These are phyloP conservation scores for Silene latifolia DNA, from an alignment of 148 eudicot genomes.

Conservation along the genomic window DNA sequence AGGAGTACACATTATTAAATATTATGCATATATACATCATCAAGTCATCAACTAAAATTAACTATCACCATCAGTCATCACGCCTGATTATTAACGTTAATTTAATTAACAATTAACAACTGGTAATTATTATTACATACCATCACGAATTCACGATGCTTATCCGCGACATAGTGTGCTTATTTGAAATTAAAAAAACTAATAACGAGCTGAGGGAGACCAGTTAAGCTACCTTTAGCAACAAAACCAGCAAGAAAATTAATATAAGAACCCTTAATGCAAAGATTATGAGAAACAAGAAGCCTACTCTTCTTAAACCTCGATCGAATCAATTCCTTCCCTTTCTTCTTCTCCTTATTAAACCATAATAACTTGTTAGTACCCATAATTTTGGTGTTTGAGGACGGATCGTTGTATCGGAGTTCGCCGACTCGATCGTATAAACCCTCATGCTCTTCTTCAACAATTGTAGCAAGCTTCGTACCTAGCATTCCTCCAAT, in stretches of 20 bases:
- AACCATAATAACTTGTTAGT: conserved; percentile 18
- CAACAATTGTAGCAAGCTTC: conserved; percentile 26
- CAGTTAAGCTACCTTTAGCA: conserved; percentile 32
- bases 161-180: too few species aligned
- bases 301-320: conserved; percentile 26
- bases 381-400: not conserved
- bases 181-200: too few species aligned
- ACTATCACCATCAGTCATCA: not conserved
- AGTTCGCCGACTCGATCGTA: not conserved
- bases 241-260: conserved; percentile 31
- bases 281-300: conserved; percentile 25
- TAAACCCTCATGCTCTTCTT: conserved; percentile 21
- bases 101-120: too few species aligned
- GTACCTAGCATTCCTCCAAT: conserved; percentile 27
- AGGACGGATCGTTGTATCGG: not conserved
- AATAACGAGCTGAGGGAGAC: conserved; percentile 22
- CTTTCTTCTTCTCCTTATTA: conserved; percentile 17
- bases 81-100: too few species aligned
- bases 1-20: too few species aligned
- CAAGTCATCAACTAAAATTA: not conserved
- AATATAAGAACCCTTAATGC: conserved; percentile 27
- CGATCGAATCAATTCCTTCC: conserved; percentile 18
- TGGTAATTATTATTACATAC: too few species aligned
- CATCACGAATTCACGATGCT: too few species aligned
- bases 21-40: not conserved